These are phyloP conservation scores for Phytophthora europaea DNA, from an alignment of 352 stramenopile genomes.

Conservation along the genomic window DNA sequence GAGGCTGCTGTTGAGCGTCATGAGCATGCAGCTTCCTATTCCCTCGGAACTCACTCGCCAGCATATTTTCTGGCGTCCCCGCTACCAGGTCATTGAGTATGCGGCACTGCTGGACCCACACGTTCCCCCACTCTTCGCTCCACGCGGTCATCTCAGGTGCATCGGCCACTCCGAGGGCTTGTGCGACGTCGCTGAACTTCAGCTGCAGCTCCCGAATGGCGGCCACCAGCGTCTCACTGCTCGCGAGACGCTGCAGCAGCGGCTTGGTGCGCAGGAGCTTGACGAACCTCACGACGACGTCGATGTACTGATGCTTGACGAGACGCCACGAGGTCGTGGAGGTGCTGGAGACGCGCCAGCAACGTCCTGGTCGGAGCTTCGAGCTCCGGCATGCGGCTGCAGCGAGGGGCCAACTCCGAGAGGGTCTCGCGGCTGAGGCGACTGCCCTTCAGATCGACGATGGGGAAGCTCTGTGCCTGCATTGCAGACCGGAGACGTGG, in stretches of 20 bases:
- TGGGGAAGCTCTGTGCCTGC: slow-evolving; percentile 6
- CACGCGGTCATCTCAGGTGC: slow-evolving; percentile 7
- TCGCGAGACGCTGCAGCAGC: slow-evolving; percentile 37
- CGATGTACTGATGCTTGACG: slow-evolving; percentile 32
- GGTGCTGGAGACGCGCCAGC: slow-evolving; percentile 13
- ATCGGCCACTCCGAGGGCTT: background rate
- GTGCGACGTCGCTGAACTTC: slow-evolving; percentile 22
- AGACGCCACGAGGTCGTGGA: slow-evolving; percentile 15
- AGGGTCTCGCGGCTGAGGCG: slow-evolving; percentile 12
- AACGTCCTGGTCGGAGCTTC: slow-evolving; percentile 1
- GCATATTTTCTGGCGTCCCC: slow-evolving; percentile 1
- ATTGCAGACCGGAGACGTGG: background rate
- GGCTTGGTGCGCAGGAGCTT: slow-evolving; percentile 19
- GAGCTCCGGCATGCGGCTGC: slow-evolving; percentile 27
- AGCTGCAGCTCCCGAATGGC: slow-evolving; percentile 21
- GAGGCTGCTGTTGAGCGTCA: slow-evolving; percentile 23
- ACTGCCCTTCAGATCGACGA: slow-evolving; percentile 11
- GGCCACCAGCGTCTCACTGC: slow-evolving; percentile 12
- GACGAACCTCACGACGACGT: slow-evolving; percentile 21
- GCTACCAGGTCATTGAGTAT: slow-evolving; percentile 15
- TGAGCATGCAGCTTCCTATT: slow-evolving; percentile 33
- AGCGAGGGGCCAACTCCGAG: slow-evolving; percentile 8
- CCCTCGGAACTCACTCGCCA: slow-evolving; percentile 27
- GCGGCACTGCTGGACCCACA: slow-evolving; percentile 7
- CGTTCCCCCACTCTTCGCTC: slow-evolving; percentile 10